phyloP scores from a whole-genome alignment of 2,329 filamentous ascomycete genomes.

The Ustulina deusta region DNA sequence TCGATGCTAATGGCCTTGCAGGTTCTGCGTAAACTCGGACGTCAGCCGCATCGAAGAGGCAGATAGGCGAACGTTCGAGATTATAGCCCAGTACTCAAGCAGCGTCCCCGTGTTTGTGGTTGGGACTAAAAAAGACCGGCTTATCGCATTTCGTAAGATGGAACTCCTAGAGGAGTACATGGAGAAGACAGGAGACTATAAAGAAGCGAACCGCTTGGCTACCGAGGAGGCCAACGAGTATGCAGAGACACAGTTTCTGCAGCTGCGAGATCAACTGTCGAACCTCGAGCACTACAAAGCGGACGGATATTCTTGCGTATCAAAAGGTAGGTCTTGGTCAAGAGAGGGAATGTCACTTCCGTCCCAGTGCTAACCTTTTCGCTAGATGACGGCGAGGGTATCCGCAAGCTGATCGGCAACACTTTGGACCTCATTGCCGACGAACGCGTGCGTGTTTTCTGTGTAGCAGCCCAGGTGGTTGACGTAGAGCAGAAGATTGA shows the following conservation, averaged over 20 bases:
- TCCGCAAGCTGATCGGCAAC: conserved; percentile 25
- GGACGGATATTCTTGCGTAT: conserved; percentile 32
- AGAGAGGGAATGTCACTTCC: not conserved
- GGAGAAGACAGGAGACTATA: conserved; percentile 29
- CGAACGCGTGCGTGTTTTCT: conserved; percentile 37
- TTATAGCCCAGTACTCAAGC: conserved; percentile 31
- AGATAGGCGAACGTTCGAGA: conserved; percentile 32
- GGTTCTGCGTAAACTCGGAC: conserved; percentile 35
- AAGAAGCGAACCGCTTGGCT: conserved; percentile 32
- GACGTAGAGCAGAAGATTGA: conserved; percentile 36
- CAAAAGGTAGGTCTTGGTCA: conserved; percentile 18
- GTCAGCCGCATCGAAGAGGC: conserved; percentile 37
- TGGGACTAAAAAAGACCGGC: conserved; percentile 34
- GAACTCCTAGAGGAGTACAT: conserved; percentile 29
- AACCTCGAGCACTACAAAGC: conserved; percentile 30
- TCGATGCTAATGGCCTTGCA: conserved; percentile 4
- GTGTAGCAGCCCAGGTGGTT: conserved; percentile 34
- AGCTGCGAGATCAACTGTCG: conserved; percentile 24
- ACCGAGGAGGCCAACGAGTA: conserved; percentile 23
- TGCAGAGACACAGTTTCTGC: conserved; percentile 26
- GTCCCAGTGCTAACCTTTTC: not conserved
- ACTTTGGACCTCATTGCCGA: conserved; percentile 30
- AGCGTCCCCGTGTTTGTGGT: conserved; percentile 29
- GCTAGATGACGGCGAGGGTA: conserved; percentile 24
- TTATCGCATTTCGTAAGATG: conserved; percentile 30